Evolutionary conservation across 1,139 yeast species (phyloP), one percentile per base, ranked within the genome.

Genomic region (Candida sanyaensis): DNA sequence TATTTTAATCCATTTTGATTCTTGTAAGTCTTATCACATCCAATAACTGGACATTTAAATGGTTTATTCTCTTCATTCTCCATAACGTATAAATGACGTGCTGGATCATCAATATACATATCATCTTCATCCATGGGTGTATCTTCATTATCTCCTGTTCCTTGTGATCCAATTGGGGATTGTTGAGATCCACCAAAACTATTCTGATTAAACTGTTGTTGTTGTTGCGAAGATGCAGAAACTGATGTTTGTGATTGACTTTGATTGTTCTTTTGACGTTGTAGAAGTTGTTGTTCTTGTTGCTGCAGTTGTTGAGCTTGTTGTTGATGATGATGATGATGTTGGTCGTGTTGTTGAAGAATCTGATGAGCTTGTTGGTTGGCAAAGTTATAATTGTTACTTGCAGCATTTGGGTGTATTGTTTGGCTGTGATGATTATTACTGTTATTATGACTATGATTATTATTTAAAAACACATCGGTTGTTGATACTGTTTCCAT

Each of bases 1-100:
- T 93, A 93, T 66, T 93, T 93, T 62, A 93, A 78, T 11, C 99
- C 99, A 64, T 93, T 93, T 70, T 93, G 99, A 68, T 93, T 93
- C 74, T 93, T 93, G 70, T 93, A 93, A 33, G 95, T 92, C 75
- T 93, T 93, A 60, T 92, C 98, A 69, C 99, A 93, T 6, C 99
- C 99, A 62, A 91, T 88, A 37, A 93, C 99, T 0, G 98, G 99
- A 71, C 99, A 93, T 66, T 88, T 91, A 74, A 88, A 93, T 23
- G 99, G 99, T 66, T 93, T 87, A 64, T 90, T 90, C 59, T 91
- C 97, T 52, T 88, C 93, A 55, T 86, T 86, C 66, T 92, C 97
- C 77, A 89, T 85, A 40, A 91, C 96, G 63, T 92, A 92, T 50
- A 93, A 71, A 61, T 92, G 95, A 55, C 98, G 81, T 1, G 97